Percentiles rank a stretch among this genome's conserved stretches.
phyloP scores from a whole-genome alignment of 2,329 filamentous ascomycete species.

The Fusarium miscanthi region DNA sequence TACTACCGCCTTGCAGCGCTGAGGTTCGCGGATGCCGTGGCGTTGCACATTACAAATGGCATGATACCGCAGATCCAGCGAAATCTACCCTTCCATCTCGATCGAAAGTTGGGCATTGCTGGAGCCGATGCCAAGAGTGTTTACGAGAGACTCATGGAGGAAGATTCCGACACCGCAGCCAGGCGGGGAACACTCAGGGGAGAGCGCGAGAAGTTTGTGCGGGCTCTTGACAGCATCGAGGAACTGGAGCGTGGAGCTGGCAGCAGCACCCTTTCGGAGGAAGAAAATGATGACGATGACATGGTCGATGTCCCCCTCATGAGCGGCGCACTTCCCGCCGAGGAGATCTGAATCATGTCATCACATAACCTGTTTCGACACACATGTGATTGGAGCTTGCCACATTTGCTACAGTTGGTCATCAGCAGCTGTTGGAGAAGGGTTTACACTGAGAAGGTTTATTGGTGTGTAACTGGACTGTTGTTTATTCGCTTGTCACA shows the following conservation, averaged over 20 bases:
- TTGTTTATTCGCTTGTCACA: slow-evolving; percentile 6
- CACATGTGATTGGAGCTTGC: background rate
- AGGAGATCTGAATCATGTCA: slow-evolving; percentile 29
- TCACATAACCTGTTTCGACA: background rate
- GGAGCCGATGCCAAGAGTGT: slow-evolving; percentile 44
- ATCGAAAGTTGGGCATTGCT: slow-evolving; percentile 56
- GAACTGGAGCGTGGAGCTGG: slow-evolving; percentile 53
- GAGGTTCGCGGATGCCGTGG: slow-evolving; percentile 70
- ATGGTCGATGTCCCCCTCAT: slow-evolving; percentile 28
- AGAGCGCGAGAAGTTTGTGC: slow-evolving; percentile 59
- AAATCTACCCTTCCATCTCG: slow-evolving; percentile 56
- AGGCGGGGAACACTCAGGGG: slow-evolving; percentile 55
- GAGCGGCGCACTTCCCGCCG: slow-evolving; percentile 39
- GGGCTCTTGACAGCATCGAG: slow-evolving; percentile 59
- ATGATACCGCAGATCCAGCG: slow-evolving; percentile 59
- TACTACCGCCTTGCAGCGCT: slow-evolving; percentile 76
- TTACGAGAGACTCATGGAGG: slow-evolving; percentile 60
- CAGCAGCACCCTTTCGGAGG: slow-evolving; percentile 32
- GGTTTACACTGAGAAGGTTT: background rate
- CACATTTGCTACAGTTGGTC: background rate
- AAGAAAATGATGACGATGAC: slow-evolving; percentile 26
- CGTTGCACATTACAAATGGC: slow-evolving; percentile 60
- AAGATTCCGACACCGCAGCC: slow-evolving; percentile 57
- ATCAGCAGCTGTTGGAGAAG: background rate
- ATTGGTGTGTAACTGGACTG: background rate